Base-by-base conservation (phyloP, 1,284 basidiomycete species). In the Bjerkandera adusta region DNA sequence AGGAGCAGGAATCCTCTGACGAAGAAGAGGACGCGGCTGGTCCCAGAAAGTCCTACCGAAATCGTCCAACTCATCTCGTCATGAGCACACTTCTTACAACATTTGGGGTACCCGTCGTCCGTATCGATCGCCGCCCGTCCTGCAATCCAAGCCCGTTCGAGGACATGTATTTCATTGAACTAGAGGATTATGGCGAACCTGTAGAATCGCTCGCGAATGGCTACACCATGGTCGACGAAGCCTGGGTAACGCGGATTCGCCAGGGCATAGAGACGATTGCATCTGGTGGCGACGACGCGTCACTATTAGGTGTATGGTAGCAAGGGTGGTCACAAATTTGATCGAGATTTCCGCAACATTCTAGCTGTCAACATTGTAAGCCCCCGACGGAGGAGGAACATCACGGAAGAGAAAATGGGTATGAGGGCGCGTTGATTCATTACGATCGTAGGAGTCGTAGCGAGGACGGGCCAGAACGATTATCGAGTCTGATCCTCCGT, bases 41-140 rank as follows among this genome's bases (percentile, higher is more conserved):
- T 33, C 15, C 40, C n/a, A 22, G 11, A 20, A 45, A 45, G 6
- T 29, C 36, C 24, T 39, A 46, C 1, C 52, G 52, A 36, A 58
- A 51, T 35, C 57, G 56, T 8, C 47, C 57, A 3, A 33, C 62
- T 13, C 56, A 58, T 32, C 55, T 59, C 2, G 48, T 63, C 15
- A 55, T 54, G 22, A 59, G 63, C 41, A 63, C 62, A 4, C 51
- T 68, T 12, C 48, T 68, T 24, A 59, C 61, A 6, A 65, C 62
- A 13, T 65, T 69, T 27, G 54, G 60, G 11, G 53, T 65, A 7
- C 59, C 63, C 1, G 55, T 69, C 27, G 62, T 63, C n/a, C 76
- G 81, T 4, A 72, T 89, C 36, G 83, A 88, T 57, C 71, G 86
- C 36, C 71, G 85, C 46, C 86, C 86, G 0, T 72, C 75, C 2